Conservation (phyloP, 78 protist genomes). For the Dictyostelium capitatum region DNA sequence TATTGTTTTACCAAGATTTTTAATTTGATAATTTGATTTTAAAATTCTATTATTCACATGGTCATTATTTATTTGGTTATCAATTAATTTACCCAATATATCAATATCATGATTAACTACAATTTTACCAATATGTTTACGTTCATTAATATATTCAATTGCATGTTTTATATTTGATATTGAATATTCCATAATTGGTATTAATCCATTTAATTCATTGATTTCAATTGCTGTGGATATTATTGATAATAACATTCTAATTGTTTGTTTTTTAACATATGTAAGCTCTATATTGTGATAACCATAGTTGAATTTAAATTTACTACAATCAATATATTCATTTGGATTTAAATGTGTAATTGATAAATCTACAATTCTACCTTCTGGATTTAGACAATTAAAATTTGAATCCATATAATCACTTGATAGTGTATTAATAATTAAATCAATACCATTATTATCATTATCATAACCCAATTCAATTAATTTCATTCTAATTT, state of each 20-base stretch:
- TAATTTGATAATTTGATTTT: background rate
- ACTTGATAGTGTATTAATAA: slow-evolving; percentile 13
- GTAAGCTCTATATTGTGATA: background rate
- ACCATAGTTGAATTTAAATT: background rate
- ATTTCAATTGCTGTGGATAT: background rate
- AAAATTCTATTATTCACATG: background rate
- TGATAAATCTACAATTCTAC: slow-evolving; percentile 21
- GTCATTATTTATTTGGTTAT: background rate
- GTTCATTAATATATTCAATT: slow-evolving; percentile 9
- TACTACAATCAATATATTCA: background rate
- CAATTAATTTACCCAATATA: background rate
- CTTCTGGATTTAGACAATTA: background rate
- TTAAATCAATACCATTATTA: background rate
- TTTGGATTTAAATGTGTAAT: background rate
- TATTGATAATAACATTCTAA: background rate
- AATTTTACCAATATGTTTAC: slow-evolving; percentile 12
- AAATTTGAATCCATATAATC: slow-evolving; percentile 15
- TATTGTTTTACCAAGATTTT: background rate
- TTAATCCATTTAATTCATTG: background rate
- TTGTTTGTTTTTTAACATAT: background rate
- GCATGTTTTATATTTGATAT: background rate
- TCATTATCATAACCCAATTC: background rate
- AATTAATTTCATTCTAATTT: background rate
- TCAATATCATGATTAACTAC: background rate
- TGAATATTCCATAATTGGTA: background rate